Conservation (phyloP, 805 yeast species). For the Kregervanrija pseudodelftensis region DNA sequence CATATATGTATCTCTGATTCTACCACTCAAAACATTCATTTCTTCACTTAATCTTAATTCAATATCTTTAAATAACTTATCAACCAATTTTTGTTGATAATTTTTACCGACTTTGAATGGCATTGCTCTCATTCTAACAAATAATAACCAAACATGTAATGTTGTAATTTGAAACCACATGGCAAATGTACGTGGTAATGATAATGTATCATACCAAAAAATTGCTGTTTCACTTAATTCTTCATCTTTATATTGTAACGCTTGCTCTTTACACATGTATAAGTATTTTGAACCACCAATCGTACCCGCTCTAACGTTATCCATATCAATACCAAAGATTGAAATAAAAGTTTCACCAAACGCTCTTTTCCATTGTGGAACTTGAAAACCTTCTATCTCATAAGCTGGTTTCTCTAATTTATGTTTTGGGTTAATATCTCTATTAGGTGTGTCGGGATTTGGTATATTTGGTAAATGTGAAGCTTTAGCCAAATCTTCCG, state of each 20-base stretch:
- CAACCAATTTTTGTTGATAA: constrained; percentile 88
- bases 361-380: constrained; percentile 45
- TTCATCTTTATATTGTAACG: constrained; percentile 67
- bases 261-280: constrained; percentile 82
- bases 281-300: constrained; percentile 87
- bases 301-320: constrained; percentile 85
- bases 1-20: constrained; percentile 77
- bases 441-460: constrained; percentile 28
- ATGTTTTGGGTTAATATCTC: constrained; percentile 28
- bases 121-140: constrained; percentile 93
- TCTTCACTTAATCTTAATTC: constrained; percentile 81
- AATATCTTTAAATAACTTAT: constrained; percentile 83
- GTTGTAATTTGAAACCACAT: constrained; percentile 94
- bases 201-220: constrained; percentile 80
- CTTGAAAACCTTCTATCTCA: constrained; percentile 23
- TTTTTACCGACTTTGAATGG: constrained; percentile 83
- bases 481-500: constrained; percentile 24
- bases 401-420: constrained; percentile 24
- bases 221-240: constrained; percentile 64
- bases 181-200: constrained; percentile 79
- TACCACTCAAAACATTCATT: constrained; percentile 72
- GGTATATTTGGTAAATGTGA: constrained; percentile 29
- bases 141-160: constrained; percentile 88
- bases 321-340: constrained; percentile 77
- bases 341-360: constrained; percentile 61